Percentiles rank a stretch among this genome's conserved stretches.
Evolutionary conservation across 1,284 basidiomycete genomes (phyloP).

Genomic region (Cerrena zonata): DNA sequence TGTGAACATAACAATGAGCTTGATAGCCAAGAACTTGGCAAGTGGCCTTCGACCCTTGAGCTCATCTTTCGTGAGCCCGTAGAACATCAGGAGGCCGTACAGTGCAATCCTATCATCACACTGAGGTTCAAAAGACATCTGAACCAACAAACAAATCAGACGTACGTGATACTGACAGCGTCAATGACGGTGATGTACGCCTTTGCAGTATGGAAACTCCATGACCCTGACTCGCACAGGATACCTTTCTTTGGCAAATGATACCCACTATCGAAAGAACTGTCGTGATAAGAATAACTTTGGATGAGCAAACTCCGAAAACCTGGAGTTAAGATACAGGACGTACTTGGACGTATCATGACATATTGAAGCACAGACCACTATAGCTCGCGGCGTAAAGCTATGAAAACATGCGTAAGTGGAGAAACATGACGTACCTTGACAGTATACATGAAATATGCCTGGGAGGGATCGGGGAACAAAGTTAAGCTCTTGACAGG

Average conservation of each 20-base stretch:
- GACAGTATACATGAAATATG: conserved; percentile 84
- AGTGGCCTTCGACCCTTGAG: conserved; percentile 70
- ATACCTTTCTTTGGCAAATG: conserved; percentile 62
- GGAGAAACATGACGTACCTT: conserved; percentile 44
- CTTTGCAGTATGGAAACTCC: conserved; percentile 57
- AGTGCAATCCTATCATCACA: conserved; percentile 54
- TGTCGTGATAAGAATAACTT: conserved; percentile 9
- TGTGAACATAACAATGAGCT: conserved; percentile 81
- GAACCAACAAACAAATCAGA: conserved; percentile 3
- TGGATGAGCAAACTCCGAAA: neutral
- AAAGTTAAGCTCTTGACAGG: neutral
- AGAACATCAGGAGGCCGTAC: conserved; percentile 78
- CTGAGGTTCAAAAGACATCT: conserved; percentile 6
- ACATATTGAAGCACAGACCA: conserved; percentile 83
- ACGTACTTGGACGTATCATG: conserved; percentile 65
- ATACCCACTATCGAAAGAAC: conserved; percentile 65
- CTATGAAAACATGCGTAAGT: too few relatives aligned
- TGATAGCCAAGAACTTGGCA: conserved; percentile 78
- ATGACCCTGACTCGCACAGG: conserved; percentile 60
- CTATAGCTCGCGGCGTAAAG: conserved; percentile 34
- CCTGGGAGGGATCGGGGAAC: conserved; percentile 28
- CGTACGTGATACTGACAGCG: conserved; percentile 73
- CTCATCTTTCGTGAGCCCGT: conserved; percentile 73
- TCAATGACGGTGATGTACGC: conserved; percentile 70
- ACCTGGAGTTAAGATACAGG: neutral